phyloP scores from a whole-genome alignment of 1,139 yeast genomes.

The Scheffersomyces titani region DNA sequence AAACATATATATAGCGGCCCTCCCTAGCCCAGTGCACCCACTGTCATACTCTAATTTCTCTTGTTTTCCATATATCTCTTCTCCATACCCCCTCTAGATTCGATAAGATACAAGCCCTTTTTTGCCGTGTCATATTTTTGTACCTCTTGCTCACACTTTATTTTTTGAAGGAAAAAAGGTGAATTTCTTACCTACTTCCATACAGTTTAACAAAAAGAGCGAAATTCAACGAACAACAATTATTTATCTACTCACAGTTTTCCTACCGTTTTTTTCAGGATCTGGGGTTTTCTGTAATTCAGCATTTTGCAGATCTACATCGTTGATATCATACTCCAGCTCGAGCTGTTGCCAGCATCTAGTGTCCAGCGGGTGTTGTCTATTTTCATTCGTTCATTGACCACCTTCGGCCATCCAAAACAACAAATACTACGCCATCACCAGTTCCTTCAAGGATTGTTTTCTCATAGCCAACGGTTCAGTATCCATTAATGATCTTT shows the following conservation, averaged over 20 bases:
- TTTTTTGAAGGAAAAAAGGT: background rate
- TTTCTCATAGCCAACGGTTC: background rate
- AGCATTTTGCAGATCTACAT: background rate
- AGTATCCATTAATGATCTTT: background rate
- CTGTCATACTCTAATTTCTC: background rate
- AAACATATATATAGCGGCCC: too few relatives aligned
- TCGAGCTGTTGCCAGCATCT: background rate
- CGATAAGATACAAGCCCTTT: background rate
- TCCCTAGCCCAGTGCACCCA: background rate
- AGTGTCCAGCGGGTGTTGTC: background rate
- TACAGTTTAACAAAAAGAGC: background rate
- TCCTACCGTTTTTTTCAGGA: background rate
- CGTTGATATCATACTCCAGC: background rate
- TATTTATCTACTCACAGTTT: background rate
- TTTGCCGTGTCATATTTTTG: background rate
- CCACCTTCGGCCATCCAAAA: background rate
- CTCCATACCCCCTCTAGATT: background rate
- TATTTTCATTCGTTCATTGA: background rate
- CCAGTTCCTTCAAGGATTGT: background rate
- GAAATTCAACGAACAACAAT: background rate
- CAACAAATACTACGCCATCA: background rate
- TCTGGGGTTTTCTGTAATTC: background rate
- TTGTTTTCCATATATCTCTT: background rate
- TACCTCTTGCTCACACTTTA: background rate
- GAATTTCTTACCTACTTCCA: background rate